phyloP scores from a whole-genome alignment of 73 alveolate species.

The Stentor coeruleus region DNA sequence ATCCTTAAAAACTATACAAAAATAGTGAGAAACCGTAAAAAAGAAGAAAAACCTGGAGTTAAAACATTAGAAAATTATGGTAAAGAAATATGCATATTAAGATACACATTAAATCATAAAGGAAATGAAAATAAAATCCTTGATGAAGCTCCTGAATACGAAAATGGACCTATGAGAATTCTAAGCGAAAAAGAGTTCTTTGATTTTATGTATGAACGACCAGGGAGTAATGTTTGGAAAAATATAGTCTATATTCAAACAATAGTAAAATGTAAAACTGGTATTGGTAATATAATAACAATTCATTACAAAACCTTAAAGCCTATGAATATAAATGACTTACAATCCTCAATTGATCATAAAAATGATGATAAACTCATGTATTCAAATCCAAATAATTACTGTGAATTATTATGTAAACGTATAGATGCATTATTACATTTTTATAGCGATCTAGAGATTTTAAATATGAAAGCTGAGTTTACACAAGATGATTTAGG shows the following conservation, averaged over 20 bases:
- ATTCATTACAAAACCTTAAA: background rate
- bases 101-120: background rate
- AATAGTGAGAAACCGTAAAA: background rate
- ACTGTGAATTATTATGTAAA: background rate
- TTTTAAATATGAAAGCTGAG: background rate
- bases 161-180: background rate
- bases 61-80: background rate
- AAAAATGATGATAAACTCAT: background rate
- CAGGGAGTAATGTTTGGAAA: background rate
- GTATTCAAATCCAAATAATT: background rate
- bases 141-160: slow-evolving; percentile 12
- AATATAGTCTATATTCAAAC: background rate
- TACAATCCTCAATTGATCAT: background rate
- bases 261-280: background rate
- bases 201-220: background rate
- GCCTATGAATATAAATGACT: background rate
- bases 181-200: background rate
- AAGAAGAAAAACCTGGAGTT: background rate
- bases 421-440: background rate
- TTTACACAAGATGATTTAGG: background rate
- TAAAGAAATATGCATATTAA: background rate
- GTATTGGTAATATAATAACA: background rate
- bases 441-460: background rate
- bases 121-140: background rate
- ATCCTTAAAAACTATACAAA: background rate